Evolutionary conservation across 768 basidiomycete genomes (phyloP).

Genomic region (Coprinopsis strossmayeri): DNA sequence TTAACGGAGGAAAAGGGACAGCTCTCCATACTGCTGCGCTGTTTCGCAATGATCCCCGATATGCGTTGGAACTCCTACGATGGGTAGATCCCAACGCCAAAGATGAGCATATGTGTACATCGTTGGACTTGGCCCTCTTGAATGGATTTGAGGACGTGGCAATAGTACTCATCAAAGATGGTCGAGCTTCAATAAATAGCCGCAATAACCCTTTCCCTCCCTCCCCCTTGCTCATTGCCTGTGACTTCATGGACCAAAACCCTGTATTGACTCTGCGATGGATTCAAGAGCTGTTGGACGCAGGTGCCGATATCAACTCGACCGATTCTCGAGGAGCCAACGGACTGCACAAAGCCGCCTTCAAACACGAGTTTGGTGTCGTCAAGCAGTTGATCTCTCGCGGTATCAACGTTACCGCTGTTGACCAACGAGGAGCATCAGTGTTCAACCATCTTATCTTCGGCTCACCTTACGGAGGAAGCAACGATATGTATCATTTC

Average conservation of each 20-base stretch:
- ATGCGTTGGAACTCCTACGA: neutral
- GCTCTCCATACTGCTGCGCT: neutral
- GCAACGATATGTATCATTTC: too few relatives aligned
- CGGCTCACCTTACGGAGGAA: too few relatives aligned
- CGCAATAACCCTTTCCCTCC: neutral
- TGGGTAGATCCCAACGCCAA: neutral
- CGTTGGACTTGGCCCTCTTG: neutral
- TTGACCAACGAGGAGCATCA: too few relatives aligned
- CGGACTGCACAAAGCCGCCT: neutral
- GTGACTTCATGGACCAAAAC: neutral
- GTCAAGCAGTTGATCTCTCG: neutral
- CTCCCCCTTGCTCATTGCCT: neutral
- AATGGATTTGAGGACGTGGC: neutral
- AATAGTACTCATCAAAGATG: neutral
- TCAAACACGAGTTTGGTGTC: neutral
- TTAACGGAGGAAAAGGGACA: neutral
- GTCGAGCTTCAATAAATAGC: neutral
- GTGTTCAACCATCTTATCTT: too few relatives aligned
- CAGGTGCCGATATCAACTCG: neutral
- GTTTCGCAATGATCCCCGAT: neutral
- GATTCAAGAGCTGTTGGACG: neutral
- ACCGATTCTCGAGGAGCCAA: neutral
- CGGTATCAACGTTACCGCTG: neutral
- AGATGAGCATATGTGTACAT: neutral
- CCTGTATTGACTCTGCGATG: neutral